Evolutionary conservation across 2,329 filamentous ascomycete genomes (phyloP).

Genomic region (Cladosporium sp.): DNA sequence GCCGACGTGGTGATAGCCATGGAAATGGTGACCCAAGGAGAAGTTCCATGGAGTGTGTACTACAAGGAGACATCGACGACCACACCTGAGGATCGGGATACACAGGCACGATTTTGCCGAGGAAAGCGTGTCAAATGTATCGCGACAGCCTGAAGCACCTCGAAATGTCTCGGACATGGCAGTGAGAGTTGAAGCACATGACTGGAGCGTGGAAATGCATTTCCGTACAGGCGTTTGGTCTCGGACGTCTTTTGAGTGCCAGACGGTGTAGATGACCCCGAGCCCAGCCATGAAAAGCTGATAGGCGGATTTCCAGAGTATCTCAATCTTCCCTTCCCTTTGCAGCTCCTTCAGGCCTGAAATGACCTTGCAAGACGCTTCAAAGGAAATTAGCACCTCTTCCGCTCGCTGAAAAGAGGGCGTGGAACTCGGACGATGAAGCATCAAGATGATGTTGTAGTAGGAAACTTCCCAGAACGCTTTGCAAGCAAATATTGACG

Average conservation of each 20-base stretch:
- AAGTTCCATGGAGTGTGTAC: conserved; percentile 22
- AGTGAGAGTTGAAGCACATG: conserved; percentile 30
- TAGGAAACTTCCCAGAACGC: conserved; percentile 32
- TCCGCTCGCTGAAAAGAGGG: conserved; percentile 13
- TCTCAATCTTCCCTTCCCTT: conserved; percentile 29
- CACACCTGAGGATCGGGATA: conserved; percentile 16
- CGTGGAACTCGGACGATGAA: conserved; percentile 30
- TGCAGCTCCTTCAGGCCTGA: conserved; percentile 29
- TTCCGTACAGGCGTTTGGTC: conserved; percentile 19
- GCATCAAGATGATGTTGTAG: conserved; percentile 30
- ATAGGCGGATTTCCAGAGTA: conserved; percentile 33
- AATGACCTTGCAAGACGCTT: conserved; percentile 28
- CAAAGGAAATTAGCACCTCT: background rate
- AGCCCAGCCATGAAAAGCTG: conserved; percentile 34
- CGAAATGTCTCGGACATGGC: conserved; percentile 32
- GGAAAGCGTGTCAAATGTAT: background rate
- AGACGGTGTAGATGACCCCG: conserved; percentile 30
- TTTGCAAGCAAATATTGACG: conserved; percentile 28
- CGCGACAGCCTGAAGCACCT: conserved; percentile 28
- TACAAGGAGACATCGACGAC: conserved; percentile 17
- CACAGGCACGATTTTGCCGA: conserved; percentile 17
- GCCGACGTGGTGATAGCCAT: conserved; percentile 17
- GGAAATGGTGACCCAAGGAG: conserved; percentile 18
- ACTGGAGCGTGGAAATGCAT: conserved; percentile 28
- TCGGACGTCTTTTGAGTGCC: conserved; percentile 32